Evolutionary conservation across 805 yeast genomes (phyloP).

Genomic region (Pichia rugopelliculosa): DNA sequence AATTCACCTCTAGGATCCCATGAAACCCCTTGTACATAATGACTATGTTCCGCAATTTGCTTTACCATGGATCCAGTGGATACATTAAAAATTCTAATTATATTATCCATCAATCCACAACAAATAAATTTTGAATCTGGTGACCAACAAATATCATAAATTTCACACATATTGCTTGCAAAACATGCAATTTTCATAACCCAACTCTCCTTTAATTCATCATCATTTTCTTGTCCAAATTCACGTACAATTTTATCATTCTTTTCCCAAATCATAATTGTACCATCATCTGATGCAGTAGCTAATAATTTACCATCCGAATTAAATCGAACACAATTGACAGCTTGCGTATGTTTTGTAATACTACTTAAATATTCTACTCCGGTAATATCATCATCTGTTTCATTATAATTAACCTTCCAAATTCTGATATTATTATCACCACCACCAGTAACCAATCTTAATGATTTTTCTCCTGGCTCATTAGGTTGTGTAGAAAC

Average conservation of each 20-base stretch:
- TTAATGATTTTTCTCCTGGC: slow-evolving; percentile 23
- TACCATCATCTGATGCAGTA: slow-evolving; percentile 94
- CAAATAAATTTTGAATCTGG: slow-evolving; percentile 71
- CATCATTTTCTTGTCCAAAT: slow-evolving; percentile 49
- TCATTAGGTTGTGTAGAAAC: slow-evolving; percentile 50
- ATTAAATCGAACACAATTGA: slow-evolving; percentile 80
- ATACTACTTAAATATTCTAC: slow-evolving; percentile 77
- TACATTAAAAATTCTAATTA: slow-evolving; percentile 60
- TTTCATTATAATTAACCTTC: slow-evolving; percentile 22
- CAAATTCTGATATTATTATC: slow-evolving; percentile 74
- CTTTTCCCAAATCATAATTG: slow-evolving; percentile 70
- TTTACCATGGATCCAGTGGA: slow-evolving; percentile 48
- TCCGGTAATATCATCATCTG: slow-evolving; percentile 22
- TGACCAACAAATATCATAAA: slow-evolving; percentile 90
- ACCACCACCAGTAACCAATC: slow-evolving; percentile 90
- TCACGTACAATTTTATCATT: slow-evolving; percentile 49
- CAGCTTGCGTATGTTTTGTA: slow-evolving; percentile 88
- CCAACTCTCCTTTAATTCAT: slow-evolving; percentile 71
- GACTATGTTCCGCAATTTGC: slow-evolving; percentile 67
- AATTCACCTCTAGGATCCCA: slow-evolving; percentile 88
- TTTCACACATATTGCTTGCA: slow-evolving; percentile 54
- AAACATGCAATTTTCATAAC: slow-evolving; percentile 49
- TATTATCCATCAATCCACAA: slow-evolving; percentile 91
- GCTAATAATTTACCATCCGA: slow-evolving; percentile 67
- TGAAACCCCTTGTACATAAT: slow-evolving; percentile 90